Percentiles rank a stretch among this genome's conserved stretches.
phyloP scores from a whole-genome alignment of 345 rosid genomes.

The Draba incana region DNA sequence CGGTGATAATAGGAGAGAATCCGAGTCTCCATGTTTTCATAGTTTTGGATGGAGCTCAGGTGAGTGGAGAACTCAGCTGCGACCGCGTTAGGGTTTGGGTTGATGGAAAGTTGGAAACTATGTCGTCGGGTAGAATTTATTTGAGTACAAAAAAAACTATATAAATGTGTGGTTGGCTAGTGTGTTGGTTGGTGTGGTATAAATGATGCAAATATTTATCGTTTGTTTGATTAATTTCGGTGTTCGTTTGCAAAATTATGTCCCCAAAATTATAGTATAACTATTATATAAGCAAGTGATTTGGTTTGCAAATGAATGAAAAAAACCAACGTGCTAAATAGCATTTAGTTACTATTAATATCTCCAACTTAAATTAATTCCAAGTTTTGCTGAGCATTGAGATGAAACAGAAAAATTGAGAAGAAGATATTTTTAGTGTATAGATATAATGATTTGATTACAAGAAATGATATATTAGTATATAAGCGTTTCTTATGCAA shows the following conservation, averaged over 20 bases:
- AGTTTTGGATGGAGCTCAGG: too few species aligned
- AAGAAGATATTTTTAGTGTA: not conserved
- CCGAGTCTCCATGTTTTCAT: constrained; percentile 7
- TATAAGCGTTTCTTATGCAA: too few species aligned
- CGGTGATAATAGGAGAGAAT: constrained; percentile 32
- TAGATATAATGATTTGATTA: not conserved
- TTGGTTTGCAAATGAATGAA: not conserved
- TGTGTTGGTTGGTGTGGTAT: not conserved
- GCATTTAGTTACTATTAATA: not conserved
- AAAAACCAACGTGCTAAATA: too few species aligned
- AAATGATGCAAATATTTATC: not conserved
- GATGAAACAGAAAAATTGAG: not conserved
- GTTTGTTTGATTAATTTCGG: not conserved
- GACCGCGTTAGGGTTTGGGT: constrained; percentile 44
- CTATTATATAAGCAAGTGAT: not conserved
- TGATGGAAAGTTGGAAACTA: constrained; percentile 18
- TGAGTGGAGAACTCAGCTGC: constrained; percentile 17
- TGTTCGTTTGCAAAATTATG: too few species aligned
- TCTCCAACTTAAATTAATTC: not conserved
- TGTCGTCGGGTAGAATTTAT: constrained; percentile 36
- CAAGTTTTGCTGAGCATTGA: not conserved
- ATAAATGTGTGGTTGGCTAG: constrained; percentile 1
- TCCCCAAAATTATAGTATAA: not conserved
- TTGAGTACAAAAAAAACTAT: not conserved
- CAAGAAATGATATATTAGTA: too few species aligned